Base-by-base conservation (phyloP, 2,329 filamentous ascomycete genomes). In the Fusarium pseudocircinatum region DNA sequence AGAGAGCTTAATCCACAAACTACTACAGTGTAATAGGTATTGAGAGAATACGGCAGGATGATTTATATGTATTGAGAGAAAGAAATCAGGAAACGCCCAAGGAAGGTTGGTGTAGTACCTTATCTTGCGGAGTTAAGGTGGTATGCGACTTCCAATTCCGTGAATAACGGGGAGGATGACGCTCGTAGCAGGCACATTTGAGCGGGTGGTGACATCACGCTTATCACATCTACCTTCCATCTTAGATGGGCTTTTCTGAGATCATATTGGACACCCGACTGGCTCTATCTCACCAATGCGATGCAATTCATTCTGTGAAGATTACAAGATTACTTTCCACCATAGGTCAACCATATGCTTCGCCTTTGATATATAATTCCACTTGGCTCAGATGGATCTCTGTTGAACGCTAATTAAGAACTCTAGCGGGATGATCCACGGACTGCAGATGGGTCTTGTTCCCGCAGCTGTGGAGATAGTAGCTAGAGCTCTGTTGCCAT, bases 81-180 rank as follows among this genome's bases (percentile, higher is more conserved):
- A 37, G 42, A 39, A 62, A 49, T 12, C 52, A 44, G 36, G 46
- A 64, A 34, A 37, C 28, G 44, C 47, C 50, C 56, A 28, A 60
- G 20, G n/a, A 34, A 49, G 26, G n/a, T 54, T 30, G 40, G 42
- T 37, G 54, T 57, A 57, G 58, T 43, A n/a, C 34, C 52, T 60
- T 63, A 65, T 65, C 49, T 44, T 24, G 26, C 68, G 68, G 68
- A 71, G 61, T 71, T 71, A 71, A 67, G 67, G 44, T 68, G 43
- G 30, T 63, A 59, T 47, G 43, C 46, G 49, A 70, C 52, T 52
- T 49, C 56, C 62, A 50, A 63, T 63, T 46, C 66, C 60, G 24
- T 44, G 26, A 56, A 46, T 28, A 39, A 66, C 26, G 22, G 37
- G 32, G 42, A 46, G 49, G 52, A 69, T 69, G 67, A 69, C 66